Percentiles rank a stretch among this genome's conserved stretches.
Evolutionary conservation across 768 basidiomycete genomes (phyloP).

Genomic region (Xerocomus spinulosus): DNA sequence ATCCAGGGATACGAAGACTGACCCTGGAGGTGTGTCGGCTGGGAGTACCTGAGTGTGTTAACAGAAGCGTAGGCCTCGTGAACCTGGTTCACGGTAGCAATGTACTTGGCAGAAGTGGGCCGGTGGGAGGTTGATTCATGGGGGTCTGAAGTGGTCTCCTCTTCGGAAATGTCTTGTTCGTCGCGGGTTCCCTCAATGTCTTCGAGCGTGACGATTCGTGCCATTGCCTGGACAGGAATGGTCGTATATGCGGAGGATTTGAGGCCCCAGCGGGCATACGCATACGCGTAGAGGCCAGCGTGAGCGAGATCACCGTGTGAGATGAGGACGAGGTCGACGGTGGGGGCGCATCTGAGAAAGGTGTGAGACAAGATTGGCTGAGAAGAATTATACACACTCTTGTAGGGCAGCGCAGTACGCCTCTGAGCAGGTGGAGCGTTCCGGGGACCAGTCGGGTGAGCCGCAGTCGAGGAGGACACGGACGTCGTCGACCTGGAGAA

Average conservation of each 20-base stretch:
- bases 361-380: slow-evolving; percentile 5
- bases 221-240: slow-evolving; percentile 94
- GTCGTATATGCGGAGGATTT: slow-evolving; percentile 92
- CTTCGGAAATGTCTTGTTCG: slow-evolving; percentile 56
- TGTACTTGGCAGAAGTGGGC: slow-evolving; percentile 41
- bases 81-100: slow-evolving; percentile 79
- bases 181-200: slow-evolving; percentile 79
- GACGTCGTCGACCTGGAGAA: slow-evolving; percentile 93
- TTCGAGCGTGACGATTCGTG: slow-evolving; percentile 83
- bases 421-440: slow-evolving; percentile 32
- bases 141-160: slow-evolving; percentile 20
- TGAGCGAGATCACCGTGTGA: slow-evolving; percentile 92
- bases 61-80: slow-evolving; percentile 90
- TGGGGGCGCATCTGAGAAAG: slow-evolving; percentile 60
- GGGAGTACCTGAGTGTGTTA: slow-evolving; percentile 90
- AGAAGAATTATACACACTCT: slow-evolving; percentile 45
- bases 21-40: slow-evolving; percentile 95
- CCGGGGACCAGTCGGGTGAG: slow-evolving; percentile 80
- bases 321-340: slow-evolving; percentile 85
- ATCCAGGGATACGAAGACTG: slow-evolving; percentile 19
- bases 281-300: slow-evolving; percentile 90
- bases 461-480: slow-evolving; percentile 93
- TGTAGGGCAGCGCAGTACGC: slow-evolving; percentile 63
- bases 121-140: slow-evolving; percentile 25
- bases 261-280: slow-evolving; percentile 81